Evolutionary conservation across 257 asterid species (phyloP), one percentile per base, ranked within the genome.

Genomic region (Salvia hispanica): DNA sequence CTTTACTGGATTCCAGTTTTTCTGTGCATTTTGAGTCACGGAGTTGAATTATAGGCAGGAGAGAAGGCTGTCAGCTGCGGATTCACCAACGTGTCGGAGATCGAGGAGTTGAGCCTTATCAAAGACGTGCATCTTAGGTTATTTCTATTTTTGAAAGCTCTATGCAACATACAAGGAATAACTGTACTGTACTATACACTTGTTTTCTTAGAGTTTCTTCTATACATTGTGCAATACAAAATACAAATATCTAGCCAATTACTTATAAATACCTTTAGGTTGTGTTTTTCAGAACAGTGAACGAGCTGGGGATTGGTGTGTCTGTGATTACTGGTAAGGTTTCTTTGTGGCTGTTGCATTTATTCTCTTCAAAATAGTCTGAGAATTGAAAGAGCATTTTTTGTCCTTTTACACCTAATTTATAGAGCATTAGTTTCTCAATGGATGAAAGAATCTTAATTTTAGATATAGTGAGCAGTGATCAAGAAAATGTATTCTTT

Each of bases 31-130:
- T 25, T 28, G 40, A 60, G 2, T 25, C 31, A 25, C 34, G 53
- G 48, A 66, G 42, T 72, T 77, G 55, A n/a, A 56, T 66, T 46
- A 25, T 64, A 88, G 95, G 89, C 91, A 37, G 96, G 94, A 39
- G 96, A 88, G 70, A 88, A 84, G 76, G 94, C 96, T 42, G 78
- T 84, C 52, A 75, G 78, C 57, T 88, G 96, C 64, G 94, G 94
- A 36, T 83, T 74, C 56, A 66, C 80, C 5, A 84, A 82, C 68
- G 94, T 86, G 28, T 74, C 78, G 46, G 88, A 83, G 33, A 65
- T 88, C 53, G 75, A 81, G 62, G 96, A 88, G 76, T 70, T 88
- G 72, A 54, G 63, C 59, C 72, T 74, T 25, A 66, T 88, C 15
- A 84, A 81, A 75, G 85, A 86, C 18, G 68, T 88, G 75, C 94